Conservation (phyloP, 768 basidiomycete genomes). For the Macrolepiota albuminosa region DNA sequence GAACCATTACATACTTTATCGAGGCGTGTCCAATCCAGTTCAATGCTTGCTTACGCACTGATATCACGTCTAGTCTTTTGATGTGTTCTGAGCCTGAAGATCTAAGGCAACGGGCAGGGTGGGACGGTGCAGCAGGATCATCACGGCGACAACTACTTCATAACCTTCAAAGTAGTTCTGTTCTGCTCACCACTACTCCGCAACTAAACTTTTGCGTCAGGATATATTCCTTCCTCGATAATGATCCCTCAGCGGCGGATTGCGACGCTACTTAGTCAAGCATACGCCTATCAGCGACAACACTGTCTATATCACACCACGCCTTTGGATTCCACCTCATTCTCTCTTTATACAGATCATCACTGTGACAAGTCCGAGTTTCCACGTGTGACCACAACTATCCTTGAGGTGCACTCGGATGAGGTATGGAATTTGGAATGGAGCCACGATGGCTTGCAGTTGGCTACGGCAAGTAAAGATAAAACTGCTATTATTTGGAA, state of each 20-base stretch:
- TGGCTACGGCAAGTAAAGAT: slow-evolving; percentile 90
- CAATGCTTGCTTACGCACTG: slow-evolving; percentile 5
- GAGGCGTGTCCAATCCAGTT: slow-evolving; percentile 47
- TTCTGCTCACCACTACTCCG: slow-evolving; percentile 1
- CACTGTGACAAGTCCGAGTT: slow-evolving; percentile 77
- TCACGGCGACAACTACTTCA: slow-evolving; percentile 76
- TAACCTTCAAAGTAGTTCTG: slow-evolving; percentile 71
- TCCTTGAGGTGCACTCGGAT: slow-evolving; percentile 81
- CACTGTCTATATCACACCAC: slow-evolving; percentile 87
- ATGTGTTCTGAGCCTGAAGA: slow-evolving; percentile 90
- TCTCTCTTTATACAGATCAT: slow-evolving; percentile 88
- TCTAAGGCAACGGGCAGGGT: slow-evolving; percentile 70
- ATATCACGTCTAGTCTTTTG: slow-evolving; percentile 55
- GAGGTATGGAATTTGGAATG: slow-evolving; percentile 97
- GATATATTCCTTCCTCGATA: slow-evolving; percentile 81
- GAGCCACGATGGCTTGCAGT: slow-evolving; percentile 81
- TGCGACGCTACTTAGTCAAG: slow-evolving; percentile 79
- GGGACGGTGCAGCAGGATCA: slow-evolving; percentile 84
- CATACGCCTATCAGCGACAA: slow-evolving; percentile 72
- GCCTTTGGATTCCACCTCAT: slow-evolving; percentile 47
- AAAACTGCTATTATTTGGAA: slow-evolving; percentile 87
- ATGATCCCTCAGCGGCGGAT: slow-evolving; percentile 94
- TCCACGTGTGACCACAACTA: slow-evolving; percentile 80
- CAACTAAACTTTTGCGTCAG: slow-evolving; percentile 34
- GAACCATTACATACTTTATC: slow-evolving; percentile 85